Evolutionary conservation across 2,329 filamentous ascomycete species (phyloP).

Genomic region (Ophiostoma piceae): DNA sequence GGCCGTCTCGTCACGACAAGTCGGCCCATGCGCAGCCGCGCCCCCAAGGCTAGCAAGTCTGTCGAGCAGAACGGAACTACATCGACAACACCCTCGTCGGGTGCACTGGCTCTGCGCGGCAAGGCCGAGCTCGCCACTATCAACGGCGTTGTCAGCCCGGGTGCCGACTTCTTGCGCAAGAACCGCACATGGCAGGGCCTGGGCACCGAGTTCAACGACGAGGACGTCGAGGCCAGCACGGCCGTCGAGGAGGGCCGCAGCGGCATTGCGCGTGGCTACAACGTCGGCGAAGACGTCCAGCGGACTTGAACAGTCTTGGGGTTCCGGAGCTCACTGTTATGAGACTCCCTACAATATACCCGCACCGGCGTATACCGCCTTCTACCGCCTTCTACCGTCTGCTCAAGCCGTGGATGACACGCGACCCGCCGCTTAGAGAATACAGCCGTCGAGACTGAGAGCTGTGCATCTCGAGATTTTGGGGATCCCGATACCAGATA

Average conservation of each 20-base stretch:
- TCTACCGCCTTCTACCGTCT: not conserved
- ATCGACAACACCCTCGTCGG: conserved; percentile 32
- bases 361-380: not conserved
- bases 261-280: conserved; percentile 85
- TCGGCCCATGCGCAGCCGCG: conserved; percentile 59
- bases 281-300: conserved; percentile 52
- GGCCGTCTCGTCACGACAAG: conserved; percentile 75
- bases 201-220: conserved; percentile 69
- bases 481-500: not conserved
- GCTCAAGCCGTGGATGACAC: not conserved
- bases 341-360: not conserved
- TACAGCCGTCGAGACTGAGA: not conserved
- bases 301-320: conserved; percentile 18
- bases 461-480: not conserved
- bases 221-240: conserved; percentile 48
- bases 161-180: conserved; percentile 77
- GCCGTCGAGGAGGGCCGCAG: conserved; percentile 78
- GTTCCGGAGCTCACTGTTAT: not conserved
- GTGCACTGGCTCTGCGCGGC: conserved; percentile 49
- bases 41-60: not conserved
- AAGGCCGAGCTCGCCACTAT: conserved; percentile 73
- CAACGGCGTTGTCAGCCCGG: conserved; percentile 83
- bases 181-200: conserved; percentile 87
- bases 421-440: not conserved
- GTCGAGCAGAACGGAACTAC: conserved; percentile 12